A percentile compares a stretch with the other conserved stretches of the same genome.
Conservation (phyloP, 2,329 filamentous ascomycete genomes). For the Biscogniauxia mediterranea region DNA sequence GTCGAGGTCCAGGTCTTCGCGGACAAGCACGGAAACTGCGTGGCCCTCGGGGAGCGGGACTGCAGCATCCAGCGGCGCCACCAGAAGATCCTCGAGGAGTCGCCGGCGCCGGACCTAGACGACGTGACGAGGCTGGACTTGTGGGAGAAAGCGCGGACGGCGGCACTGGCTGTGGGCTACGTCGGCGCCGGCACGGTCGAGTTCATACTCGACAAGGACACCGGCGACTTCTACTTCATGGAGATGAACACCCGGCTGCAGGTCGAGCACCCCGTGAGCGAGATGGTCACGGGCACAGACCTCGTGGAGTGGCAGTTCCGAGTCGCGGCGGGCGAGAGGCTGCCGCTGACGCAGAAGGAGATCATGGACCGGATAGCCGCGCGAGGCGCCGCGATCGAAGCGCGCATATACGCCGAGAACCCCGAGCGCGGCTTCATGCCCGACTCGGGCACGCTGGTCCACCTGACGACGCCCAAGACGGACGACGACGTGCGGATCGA, state of each 20-base stretch:
- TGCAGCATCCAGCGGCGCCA: conserved; percentile 85
- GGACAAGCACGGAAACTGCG: conserved; percentile 73
- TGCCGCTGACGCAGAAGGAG: conserved; percentile 55
- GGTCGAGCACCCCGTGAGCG: conserved; percentile 91
- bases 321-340: conserved; percentile 57
- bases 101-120: conserved; percentile 69
- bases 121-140: conserved; percentile 58
- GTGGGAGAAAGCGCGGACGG: conserved; percentile 64
- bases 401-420: conserved; percentile 94
- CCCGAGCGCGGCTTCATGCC: conserved; percentile 90
- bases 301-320: conserved; percentile 97
- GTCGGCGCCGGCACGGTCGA: conserved; percentile 88
- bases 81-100: conserved; percentile 90
- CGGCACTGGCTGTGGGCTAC: conserved; percentile 75
- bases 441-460: conserved; percentile 83
- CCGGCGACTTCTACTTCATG: conserved; percentile 78
- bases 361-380: conserved; percentile 74
- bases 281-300: conserved; percentile 66
- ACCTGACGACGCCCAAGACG: conserved; percentile 70
- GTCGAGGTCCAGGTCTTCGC: conserved; percentile 92
- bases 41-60: conserved; percentile 84
- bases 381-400: conserved; percentile 88
- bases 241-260: conserved; percentile 87
- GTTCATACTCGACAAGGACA: conserved; percentile 83
- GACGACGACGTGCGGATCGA: conserved; percentile 82